Evolutionary conservation across 2,329 filamentous ascomycete species (phyloP).

Genomic region (Huntiella moniliformis): DNA sequence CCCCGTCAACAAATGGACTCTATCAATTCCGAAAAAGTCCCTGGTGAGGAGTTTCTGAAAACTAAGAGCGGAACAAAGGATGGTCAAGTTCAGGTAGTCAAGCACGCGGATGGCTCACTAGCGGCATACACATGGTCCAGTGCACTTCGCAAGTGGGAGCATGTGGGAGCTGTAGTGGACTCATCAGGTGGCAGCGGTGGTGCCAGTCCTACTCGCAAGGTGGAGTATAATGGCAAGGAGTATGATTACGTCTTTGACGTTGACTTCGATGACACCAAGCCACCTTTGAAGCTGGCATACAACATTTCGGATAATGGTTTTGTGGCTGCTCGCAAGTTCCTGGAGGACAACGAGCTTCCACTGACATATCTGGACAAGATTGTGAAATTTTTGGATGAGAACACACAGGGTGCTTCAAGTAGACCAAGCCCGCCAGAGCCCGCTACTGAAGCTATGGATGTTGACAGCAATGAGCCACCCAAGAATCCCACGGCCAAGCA

Average conservation of each 20-base stretch:
- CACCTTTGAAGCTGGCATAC: conserved; percentile 80
- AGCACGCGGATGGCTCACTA: conserved; percentile 60
- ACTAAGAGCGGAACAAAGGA: conserved; percentile 82
- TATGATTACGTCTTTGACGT: conserved; percentile 97
- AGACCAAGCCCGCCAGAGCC: conserved; percentile 27
- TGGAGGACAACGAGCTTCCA: conserved; percentile 73
- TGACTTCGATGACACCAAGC: conserved; percentile 86
- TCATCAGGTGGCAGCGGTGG: conserved; percentile 59
- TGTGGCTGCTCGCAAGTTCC: conserved; percentile 77
- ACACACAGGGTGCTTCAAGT: conserved; percentile 73
- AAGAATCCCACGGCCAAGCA: conserved; percentile 29
- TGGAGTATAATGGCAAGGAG: conserved; percentile 61
- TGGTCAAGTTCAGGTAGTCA: conserved; percentile 85
- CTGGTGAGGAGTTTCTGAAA: conserved; percentile 70
- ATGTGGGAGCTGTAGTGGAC: conserved; percentile 87
- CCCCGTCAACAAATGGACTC: conserved; percentile 67
- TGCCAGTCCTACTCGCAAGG: conserved; percentile 31
- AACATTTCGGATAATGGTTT: conserved; percentile 87
- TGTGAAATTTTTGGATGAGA: conserved; percentile 77
- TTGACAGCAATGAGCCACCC: conserved; percentile 40
- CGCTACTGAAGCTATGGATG: conserved; percentile 58
- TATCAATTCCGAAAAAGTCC: conserved; percentile 82
- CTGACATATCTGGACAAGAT: conserved; percentile 79
- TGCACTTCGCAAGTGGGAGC: conserved; percentile 55
- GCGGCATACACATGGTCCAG: conserved; percentile 79